phyloP scores from a whole-genome alignment of 257 asterid genomes.

The Lavandula angustifolia region DNA sequence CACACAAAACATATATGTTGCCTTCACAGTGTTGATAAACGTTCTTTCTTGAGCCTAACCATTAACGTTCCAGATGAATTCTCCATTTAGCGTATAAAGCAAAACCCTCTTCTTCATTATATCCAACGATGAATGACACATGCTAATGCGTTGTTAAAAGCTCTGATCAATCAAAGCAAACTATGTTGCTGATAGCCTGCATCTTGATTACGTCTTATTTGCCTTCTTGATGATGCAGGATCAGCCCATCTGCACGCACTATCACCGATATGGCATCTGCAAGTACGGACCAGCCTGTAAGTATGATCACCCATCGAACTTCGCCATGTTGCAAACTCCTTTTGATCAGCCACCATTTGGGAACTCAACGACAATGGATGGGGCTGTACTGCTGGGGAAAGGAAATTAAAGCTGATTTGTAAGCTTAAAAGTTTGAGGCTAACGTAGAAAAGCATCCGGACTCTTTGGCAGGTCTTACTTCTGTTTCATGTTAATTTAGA shows the following conservation, averaged over 20 bases:
- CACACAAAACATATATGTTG: background rate
- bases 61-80: too few species aligned
- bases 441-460: slow-evolving; percentile 22
- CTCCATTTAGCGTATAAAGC: too few species aligned
- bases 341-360: slow-evolving; percentile 39
- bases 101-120: too few species aligned
- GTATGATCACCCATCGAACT: slow-evolving; percentile 74
- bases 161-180: background rate
- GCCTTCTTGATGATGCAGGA: slow-evolving; percentile 49
- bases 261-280: slow-evolving; percentile 84
- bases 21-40: too few species aligned
- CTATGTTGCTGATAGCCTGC: background rate
- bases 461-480: slow-evolving; percentile 13
- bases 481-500: slow-evolving; percentile 16
- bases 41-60: too few species aligned
- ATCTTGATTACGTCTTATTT: background rate
- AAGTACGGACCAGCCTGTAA: slow-evolving; percentile 89
- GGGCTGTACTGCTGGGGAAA: slow-evolving; percentile 40
- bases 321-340: slow-evolving; percentile 36
- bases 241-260: slow-evolving; percentile 74
- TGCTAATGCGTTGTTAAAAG: too few species aligned
- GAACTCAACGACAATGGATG: slow-evolving; percentile 34
- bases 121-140: too few species aligned
- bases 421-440: slow-evolving; percentile 27
- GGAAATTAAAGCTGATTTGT: slow-evolving; percentile 46